Percentiles rank a stretch among this genome's conserved stretches.
These are phyloP conservation scores for Syncephalis plumigaleata DNA, from an alignment of 371 early-diverging fungal genomes.

Conservation along the genomic window DNA sequence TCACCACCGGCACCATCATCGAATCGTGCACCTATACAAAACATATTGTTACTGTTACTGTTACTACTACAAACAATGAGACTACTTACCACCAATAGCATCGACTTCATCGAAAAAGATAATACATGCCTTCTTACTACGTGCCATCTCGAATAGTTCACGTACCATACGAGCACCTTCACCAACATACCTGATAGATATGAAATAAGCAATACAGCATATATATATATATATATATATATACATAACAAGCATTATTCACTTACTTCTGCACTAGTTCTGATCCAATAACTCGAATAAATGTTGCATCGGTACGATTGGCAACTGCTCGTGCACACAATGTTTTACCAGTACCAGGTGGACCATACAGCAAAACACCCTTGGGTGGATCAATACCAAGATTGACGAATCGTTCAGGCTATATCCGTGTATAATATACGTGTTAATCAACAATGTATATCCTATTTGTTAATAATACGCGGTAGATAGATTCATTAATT, in stretches of 20 bases:
- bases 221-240: no score
- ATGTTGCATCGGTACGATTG: conserved; percentile 98
- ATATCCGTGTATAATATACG: conserved; percentile 1
- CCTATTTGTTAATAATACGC: no score
- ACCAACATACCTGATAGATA: conserved; percentile 77
- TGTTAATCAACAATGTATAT: conserved; percentile 3
- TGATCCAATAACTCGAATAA: conserved; percentile 99
- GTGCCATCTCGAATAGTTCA: conserved; percentile 99
- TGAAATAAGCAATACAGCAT: neutral
- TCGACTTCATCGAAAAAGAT: conserved; percentile 99
- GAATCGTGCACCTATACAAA: conserved; percentile 60
- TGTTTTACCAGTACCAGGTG: conserved; percentile 99
- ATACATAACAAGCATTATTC: no score
- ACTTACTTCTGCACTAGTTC: conserved; percentile 97
- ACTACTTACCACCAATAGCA: conserved; percentile 84
- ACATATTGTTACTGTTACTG: conserved; percentile 11
- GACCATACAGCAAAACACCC: conserved; percentile 98
- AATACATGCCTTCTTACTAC: conserved; percentile 97
- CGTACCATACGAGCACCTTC: conserved; percentile 99
- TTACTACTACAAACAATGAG: neutral
- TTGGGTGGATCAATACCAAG: conserved; percentile 96
- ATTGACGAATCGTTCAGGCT: conserved; percentile 86
- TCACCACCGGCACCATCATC: conserved; percentile 98
- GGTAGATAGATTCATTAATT: no score
- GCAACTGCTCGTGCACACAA: conserved; percentile 99